These are phyloP conservation scores for Chlorociboria aeruginascens DNA, from an alignment of 495 filamentous ascomycete genomes.

Conservation along the genomic window DNA sequence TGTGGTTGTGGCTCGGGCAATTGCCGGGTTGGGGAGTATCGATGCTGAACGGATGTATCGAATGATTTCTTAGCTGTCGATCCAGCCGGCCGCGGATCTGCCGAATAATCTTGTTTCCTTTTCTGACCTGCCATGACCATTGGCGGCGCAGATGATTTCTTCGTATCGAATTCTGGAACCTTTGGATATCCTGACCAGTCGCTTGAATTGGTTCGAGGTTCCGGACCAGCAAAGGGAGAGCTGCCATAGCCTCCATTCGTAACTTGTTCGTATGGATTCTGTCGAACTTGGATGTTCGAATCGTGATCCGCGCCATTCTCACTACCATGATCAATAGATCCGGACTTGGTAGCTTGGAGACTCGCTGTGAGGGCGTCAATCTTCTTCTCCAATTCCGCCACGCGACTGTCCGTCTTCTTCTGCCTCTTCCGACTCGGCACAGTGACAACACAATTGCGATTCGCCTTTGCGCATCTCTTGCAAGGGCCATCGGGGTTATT, in stretches of 20 bases:
- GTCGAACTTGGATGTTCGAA: neutral
- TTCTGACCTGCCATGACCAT: conserved; percentile 33
- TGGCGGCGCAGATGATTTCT: conserved; percentile 19
- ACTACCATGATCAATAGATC: neutral
- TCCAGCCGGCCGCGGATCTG: conserved; percentile 1
- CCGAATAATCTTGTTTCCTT: conserved; percentile 25
- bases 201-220: neutral
- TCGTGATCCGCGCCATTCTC: conserved; percentile 4
- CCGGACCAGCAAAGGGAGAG: neutral
- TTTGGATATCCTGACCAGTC: conserved; percentile 13
- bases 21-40: neutral
- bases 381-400: conserved; percentile 89
- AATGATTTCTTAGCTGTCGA: neutral
- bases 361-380: conserved; percentile 77
- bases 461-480: conserved; percentile 77
- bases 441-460: conserved; percentile 68
- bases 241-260: conserved; percentile 15
- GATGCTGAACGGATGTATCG: neutral
- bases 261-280: conserved; percentile 19
- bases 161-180: conserved; percentile 10
- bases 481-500: conserved; percentile 55
- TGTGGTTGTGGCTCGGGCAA: neutral
- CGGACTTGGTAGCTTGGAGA: conserved; percentile 44
- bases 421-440: conserved; percentile 74
- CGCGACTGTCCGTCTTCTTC: conserved; percentile 87